These are phyloP conservation scores for Maudiozyma bulderi DNA, from an alignment of 805 yeast genomes.

Conservation along the genomic window DNA sequence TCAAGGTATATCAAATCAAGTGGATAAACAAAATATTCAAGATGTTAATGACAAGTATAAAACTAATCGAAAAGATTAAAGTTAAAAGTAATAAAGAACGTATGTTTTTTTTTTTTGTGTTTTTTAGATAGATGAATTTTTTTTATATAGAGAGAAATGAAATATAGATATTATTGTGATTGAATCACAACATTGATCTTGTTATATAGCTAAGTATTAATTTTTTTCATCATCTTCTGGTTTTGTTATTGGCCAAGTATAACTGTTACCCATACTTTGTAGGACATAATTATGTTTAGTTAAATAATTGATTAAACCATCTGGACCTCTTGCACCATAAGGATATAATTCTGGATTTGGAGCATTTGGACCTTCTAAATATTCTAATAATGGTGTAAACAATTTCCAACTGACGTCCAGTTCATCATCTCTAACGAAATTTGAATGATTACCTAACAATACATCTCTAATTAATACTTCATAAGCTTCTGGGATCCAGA, in stretches of 20 bases:
- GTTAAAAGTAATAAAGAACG: neutral
- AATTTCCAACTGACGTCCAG: slow-evolving; percentile 86
- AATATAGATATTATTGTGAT: neutral
- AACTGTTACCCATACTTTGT: slow-evolving; percentile 44
- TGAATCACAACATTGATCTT: neutral
- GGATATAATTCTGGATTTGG: slow-evolving; percentile 63
- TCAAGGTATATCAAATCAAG: slow-evolving; percentile 72
- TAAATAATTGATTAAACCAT: slow-evolving; percentile 50
- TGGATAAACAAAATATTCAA: slow-evolving; percentile 54
- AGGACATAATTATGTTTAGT: slow-evolving; percentile 64
- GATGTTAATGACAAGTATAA: slow-evolving; percentile 63
- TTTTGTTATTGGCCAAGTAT: slow-evolving; percentile 86
- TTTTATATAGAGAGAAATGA: neutral
- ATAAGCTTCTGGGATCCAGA: slow-evolving; percentile 96
- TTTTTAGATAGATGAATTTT: neutral
- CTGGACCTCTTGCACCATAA: slow-evolving; percentile 90
- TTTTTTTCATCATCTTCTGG: slow-evolving; percentile 20
- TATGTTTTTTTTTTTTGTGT: neutral
- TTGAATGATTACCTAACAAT: slow-evolving; percentile 85
- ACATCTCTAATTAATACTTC: slow-evolving; percentile 92
- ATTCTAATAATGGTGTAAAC: slow-evolving; percentile 82
- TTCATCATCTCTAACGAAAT: slow-evolving; percentile 96
- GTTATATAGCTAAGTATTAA: neutral
- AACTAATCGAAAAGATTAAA: slow-evolving; percentile 6
- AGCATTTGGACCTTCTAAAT: slow-evolving; percentile 61